Conservation (phyloP, 257 asterid genomes). For the Nicotiana tomentosiformis region DNA sequence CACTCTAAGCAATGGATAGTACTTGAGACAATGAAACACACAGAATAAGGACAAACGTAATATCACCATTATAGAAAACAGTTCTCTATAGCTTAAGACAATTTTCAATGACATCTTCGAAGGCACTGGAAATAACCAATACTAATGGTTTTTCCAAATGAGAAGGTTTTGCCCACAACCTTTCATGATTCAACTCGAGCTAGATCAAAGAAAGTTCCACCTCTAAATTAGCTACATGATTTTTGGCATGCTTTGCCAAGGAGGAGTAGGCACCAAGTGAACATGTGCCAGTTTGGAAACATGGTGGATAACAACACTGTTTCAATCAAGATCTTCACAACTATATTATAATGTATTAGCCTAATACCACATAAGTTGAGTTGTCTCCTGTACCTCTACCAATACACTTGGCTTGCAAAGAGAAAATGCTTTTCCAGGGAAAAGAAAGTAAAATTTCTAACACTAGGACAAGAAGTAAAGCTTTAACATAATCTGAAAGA, state of each 20-base stretch:
- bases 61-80: background rate
- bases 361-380: background rate
- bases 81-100: background rate
- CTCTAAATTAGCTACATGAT: background rate
- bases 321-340: background rate
- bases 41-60: background rate
- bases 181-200: background rate
- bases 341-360: background rate
- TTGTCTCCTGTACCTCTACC: background rate
- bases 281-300: background rate
- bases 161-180: background rate
- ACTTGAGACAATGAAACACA: background rate
- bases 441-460: background rate
- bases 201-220: background rate
- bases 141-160: background rate
- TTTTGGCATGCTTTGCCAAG: background rate
- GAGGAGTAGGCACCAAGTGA: background rate
- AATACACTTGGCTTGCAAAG: background rate
- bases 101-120: background rate
- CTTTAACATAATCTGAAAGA: background rate
- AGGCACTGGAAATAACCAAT: background rate
- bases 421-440: background rate
- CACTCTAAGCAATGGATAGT: background rate
- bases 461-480: background rate
- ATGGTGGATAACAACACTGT: background rate